phyloP scores from a whole-genome alignment of 352 stramenopile species.

The Thalassiosira exigua region DNA sequence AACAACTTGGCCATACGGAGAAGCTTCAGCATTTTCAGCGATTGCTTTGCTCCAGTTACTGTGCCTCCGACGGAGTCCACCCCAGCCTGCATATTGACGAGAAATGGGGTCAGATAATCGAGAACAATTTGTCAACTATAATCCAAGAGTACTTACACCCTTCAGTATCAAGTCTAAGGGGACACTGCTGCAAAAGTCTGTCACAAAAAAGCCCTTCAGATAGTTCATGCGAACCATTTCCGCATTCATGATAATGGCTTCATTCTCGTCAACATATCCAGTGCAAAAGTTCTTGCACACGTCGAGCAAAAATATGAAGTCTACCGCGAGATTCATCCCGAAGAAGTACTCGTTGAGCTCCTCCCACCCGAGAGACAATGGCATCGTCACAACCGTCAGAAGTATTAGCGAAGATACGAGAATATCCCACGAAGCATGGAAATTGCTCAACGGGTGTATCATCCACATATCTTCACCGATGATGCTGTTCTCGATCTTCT shows the following conservation, averaged over 20 bases:
- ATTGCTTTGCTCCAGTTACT: conserved; percentile 56
- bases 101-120: too few species aligned
- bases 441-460: conserved; percentile 63
- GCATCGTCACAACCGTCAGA: conserved; percentile 69
- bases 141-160: conserved; percentile 24
- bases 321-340: conserved; percentile 70
- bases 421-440: conserved; percentile 70
- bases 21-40: conserved; percentile 67
- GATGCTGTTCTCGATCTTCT: too few species aligned
- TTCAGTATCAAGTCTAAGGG: conserved; percentile 62
- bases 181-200: conserved; percentile 70
- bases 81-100: too few species aligned
- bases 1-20: conserved; percentile 71
- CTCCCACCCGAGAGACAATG: conserved; percentile 73
- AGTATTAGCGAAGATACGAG: conserved; percentile 70
- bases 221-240: conserved; percentile 69
- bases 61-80: conserved; percentile 46
- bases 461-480: too few species aligned
- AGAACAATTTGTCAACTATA: too few species aligned
- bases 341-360: conserved; percentile 61
- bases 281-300: conserved; percentile 83
- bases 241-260: conserved; percentile 69
- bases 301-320: conserved; percentile 79
- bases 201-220: conserved; percentile 72
- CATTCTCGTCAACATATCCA: conserved; percentile 72